Base-by-base conservation (phyloP, 2,329 filamentous ascomycete genomes). In the Fusarium tjaetaba region DNA sequence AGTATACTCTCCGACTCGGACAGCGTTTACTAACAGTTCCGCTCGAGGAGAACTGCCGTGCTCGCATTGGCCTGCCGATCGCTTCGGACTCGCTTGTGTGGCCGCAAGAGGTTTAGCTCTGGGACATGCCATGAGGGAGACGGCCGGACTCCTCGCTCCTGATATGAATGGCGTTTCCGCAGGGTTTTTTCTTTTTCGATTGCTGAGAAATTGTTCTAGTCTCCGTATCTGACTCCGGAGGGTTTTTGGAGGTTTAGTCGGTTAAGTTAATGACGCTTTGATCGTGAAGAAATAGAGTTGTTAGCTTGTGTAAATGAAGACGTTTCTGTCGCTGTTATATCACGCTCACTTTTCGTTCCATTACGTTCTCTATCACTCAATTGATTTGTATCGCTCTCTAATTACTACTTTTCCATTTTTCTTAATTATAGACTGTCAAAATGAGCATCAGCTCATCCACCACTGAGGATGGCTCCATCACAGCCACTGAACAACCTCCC, bases 371-470 rank as follows among this genome's bases (percentile, higher is more conserved):
- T 39, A 14, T 49, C 10, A n/a, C 3, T n/a, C 24, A 24, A 20
- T 30, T n/a, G 7, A 28, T 28, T 28, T 28, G 26, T 24, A 26
- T 15, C 24, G 13, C 6, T 28, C 13, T 38, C 32, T 26, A 52
- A 24, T 36, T 22, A 8, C 16, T 5, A 4, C 5, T 14, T 2
- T 14, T 11, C 26, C 11, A 36, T 18, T 36, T 36, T 28, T 1
- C 0, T 18, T 36, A 20, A 16, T 59, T 15, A 4, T 7, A 6
- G 8, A 30, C 16, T 1, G 4, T 11, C 2, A 18, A 1, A 58
- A 63, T 61, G 61, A 64, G 61, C 14, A 20, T 38, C 2, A 61
- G 22, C 10, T 64, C 61, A 3, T 64, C 56, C 10, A 38, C 56
- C 4, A 45, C 38, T 3, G 43, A 49, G 7, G 34, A 61, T 2